A percentile compares a stretch with the other conserved stretches of the same genome.
These are phyloP conservation scores for Tetraselmis chui DNA, from an alignment of 139 green algal genomes.

Conservation along the genomic window DNA sequence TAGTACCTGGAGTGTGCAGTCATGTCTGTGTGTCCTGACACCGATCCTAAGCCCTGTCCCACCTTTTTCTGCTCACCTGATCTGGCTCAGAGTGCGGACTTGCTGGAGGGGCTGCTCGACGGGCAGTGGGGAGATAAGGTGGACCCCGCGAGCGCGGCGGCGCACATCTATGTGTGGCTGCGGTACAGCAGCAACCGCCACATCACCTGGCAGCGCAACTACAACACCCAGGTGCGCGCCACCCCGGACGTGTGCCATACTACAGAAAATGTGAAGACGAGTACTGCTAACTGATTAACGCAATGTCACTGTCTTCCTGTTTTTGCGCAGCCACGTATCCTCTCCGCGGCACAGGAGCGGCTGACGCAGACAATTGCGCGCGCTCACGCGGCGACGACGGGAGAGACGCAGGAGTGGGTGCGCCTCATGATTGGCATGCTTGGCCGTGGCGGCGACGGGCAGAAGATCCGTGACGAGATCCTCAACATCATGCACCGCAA, in stretches of 20 bases:
- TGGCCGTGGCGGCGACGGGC: slow-evolving; percentile 88
- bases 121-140: slow-evolving; percentile 27
- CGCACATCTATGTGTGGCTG: slow-evolving; percentile 88
- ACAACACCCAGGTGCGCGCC: slow-evolving; percentile 99
- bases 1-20: too few relatives aligned
- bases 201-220: slow-evolving; percentile 99
- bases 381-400: slow-evolving; percentile 32
- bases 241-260: too few relatives aligned
- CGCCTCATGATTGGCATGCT: slow-evolving; percentile 79
- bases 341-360: slow-evolving; percentile 81
- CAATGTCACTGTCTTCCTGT: too few relatives aligned
- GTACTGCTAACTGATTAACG: too few relatives aligned
- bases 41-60: too few relatives aligned
- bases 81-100: not conserved
- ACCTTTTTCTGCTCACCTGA: too few relatives aligned
- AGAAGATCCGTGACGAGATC: slow-evolving; percentile 97
- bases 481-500: slow-evolving; percentile 98
- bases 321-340: slow-evolving; percentile 54
- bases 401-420: slow-evolving; percentile 82
- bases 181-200: slow-evolving; percentile 85
- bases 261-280: too few relatives aligned
- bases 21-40: too few relatives aligned
- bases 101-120: slow-evolving; percentile 13
- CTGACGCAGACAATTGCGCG: slow-evolving; percentile 75
- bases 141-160: slow-evolving; percentile 47